Evolutionary conservation across 306 rosid species (phyloP).

Genomic region (Vigna mungo): DNA sequence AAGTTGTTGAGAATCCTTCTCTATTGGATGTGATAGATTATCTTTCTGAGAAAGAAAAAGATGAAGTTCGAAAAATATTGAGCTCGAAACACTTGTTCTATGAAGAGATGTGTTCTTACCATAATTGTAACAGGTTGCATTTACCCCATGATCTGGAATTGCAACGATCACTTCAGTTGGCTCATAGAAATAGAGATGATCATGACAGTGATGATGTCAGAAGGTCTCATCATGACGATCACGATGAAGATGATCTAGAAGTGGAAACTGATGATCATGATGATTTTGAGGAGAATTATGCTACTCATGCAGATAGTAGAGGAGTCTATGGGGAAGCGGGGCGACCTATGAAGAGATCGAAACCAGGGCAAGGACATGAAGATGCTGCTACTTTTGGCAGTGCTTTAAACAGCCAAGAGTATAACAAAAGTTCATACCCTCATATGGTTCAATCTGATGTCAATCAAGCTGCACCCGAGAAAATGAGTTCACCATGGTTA

Average conservation of each 20-base stretch:
- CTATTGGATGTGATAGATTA: conserved; percentile 73
- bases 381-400: conserved; percentile 52
- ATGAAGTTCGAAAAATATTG: conserved; percentile 77
- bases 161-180: conserved; percentile 83
- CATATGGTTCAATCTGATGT: conserved; percentile 53
- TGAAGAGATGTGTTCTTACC: conserved; percentile 96
- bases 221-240: conserved; percentile 73
- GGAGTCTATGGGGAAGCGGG: conserved; percentile 53
- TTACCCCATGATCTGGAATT: conserved; percentile 87
- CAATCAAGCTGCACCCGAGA: conserved; percentile 62
- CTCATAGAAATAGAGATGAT: conserved; percentile 75
- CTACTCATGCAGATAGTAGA: conserved; percentile 60
- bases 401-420: conserved; percentile 60
- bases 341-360: conserved; percentile 64
- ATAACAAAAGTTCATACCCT: conserved; percentile 56
- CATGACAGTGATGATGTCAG: conserved; percentile 66
- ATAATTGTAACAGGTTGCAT: conserved; percentile 84
- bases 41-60: conserved; percentile 85
- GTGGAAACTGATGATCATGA: conserved; percentile 73
- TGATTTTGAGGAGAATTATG: conserved; percentile 69
- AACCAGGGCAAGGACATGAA: conserved; percentile 58
- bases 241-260: conserved; percentile 75
- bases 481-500: conserved; percentile 60
- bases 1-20: conserved; percentile 85
- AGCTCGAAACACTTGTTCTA: conserved; percentile 91